Base-by-base conservation (phyloP, 2,329 filamentous ascomycete species). In the Sarocladium brachiariae region DNA sequence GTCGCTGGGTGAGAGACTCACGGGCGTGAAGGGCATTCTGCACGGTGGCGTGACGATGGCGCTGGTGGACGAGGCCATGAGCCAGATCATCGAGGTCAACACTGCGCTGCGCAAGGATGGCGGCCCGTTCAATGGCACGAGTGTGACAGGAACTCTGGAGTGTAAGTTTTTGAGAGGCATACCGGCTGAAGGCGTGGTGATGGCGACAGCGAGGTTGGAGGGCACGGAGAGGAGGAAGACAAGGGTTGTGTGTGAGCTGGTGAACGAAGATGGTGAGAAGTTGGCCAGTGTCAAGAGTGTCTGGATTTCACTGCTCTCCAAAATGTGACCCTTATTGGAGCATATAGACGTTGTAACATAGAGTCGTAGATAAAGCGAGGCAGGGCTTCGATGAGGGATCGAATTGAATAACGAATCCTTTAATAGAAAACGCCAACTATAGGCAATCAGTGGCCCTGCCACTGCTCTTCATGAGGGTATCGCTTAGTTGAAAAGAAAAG, bases 21-120 rank as follows among this genome's bases (percentile, higher is more conserved):
- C 59, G 6, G 66, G 69, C 2, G 65, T 62, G 30, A 56, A 61
- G 1, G 56, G 56, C 7, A 52, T 70, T 9, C 53, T 68, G 2
- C 68, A 71, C 50, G 69, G 69, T 6, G 69, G 69, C 10, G 54
- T 70, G 41, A 57, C 60, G 8, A 62, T 63, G 31, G 56, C 67
- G 4, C 53, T 71, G 50, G 52, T 67, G 21, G 69, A 71, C 45
- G 69, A 71, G 59, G 55, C 63, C 4, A 63, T 68, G 55, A 66
- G 67, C 3, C 56, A 58, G 2, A 52, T 71, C 16, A 61, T 65
- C 19, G 67, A 70, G 47, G 55, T 69, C 6, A 71, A 71, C 24
- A 50, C 55, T 18, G 61, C 60, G 0, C 54, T 70, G 33, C 59
- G 59, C 2, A 67, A 69, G 52, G 51, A 59, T 1, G 60, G 58